Evolutionary conservation across 257 asterid species (phyloP).

Genomic region (Jacaranda mimosifolia): DNA sequence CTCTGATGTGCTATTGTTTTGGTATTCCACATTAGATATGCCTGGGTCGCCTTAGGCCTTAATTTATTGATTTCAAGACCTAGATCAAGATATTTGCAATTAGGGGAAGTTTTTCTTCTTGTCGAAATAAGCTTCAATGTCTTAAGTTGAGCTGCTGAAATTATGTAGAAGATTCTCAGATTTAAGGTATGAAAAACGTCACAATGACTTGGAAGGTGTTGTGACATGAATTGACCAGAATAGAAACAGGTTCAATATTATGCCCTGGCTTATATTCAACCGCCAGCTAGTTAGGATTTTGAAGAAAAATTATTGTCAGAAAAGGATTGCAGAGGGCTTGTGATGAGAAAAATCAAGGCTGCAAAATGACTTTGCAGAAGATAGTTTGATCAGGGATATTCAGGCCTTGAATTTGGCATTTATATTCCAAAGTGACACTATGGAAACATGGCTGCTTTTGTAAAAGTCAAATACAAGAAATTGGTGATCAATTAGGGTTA

Average conservation of each 20-base stretch:
- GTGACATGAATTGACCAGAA: not conserved
- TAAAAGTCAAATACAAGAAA: no score
- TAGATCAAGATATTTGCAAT: constrained; percentile 10
- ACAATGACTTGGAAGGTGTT: not conserved
- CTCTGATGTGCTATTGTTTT: constrained; percentile 24
- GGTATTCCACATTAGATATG: constrained; percentile 22
- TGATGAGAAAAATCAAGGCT: not conserved
- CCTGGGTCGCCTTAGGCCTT: not conserved
- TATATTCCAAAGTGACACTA: no score
- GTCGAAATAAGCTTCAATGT: not conserved
- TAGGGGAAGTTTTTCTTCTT: constrained; percentile 1
- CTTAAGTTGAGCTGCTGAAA: constrained; percentile 20
- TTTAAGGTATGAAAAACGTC: not conserved
- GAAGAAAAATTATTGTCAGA: no score
- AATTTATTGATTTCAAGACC: constrained; percentile 6
- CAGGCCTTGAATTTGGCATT: no score
- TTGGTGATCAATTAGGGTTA: no score
- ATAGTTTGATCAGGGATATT: no score
- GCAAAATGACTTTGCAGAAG: not conserved
- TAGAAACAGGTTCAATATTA: not conserved
- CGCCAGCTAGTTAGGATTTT: not conserved
- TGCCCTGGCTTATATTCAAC: constrained; percentile 8
- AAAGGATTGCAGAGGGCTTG: not conserved
- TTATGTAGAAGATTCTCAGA: no score
- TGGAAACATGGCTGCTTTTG: no score